Evolutionary conservation across 1,139 yeast species (phyloP).

Genomic region (Candida glucosophila): DNA sequence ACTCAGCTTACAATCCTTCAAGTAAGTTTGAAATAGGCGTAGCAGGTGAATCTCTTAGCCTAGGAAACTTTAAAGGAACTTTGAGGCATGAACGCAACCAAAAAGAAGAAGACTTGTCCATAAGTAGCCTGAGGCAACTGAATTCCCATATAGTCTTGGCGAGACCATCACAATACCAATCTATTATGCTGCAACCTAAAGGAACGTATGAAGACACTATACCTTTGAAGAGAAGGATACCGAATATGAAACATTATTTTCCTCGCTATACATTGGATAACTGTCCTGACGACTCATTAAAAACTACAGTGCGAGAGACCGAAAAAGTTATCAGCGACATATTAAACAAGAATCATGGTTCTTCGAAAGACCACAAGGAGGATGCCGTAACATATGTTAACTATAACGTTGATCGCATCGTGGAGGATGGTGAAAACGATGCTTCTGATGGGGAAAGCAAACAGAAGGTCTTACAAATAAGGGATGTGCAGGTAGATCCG

Average conservation of each 20-base stretch:
- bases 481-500: slow-evolving; percentile 59
- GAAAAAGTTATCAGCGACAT: slow-evolving; percentile 15
- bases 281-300: slow-evolving; percentile 21
- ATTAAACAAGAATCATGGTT: slow-evolving; percentile 12
- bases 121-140: too few relatives aligned
- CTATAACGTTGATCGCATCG: slow-evolving; percentile 6
- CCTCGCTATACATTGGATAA: slow-evolving; percentile 23
- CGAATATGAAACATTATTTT: slow-evolving; percentile 32
- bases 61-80: too few relatives aligned
- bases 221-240: slow-evolving; percentile 31
- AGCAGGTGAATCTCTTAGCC: too few relatives aligned
- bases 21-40: too few relatives aligned
- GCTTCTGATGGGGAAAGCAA: too few relatives aligned
- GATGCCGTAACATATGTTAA: slow-evolving; percentile 8
- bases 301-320: slow-evolving; percentile 22
- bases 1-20: too few relatives aligned
- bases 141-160: too few relatives aligned
- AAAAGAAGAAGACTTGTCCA: too few relatives aligned
- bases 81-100: too few relatives aligned
- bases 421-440: slow-evolving; percentile 1
- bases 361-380: slow-evolving; percentile 6
- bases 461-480: slow-evolving; percentile 21
- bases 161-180: too few relatives aligned
- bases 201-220: slow-evolving; percentile 31
- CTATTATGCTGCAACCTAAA: too few relatives aligned